These are phyloP conservation scores for Cardamine resedifolia DNA, from an alignment of 345 rosid species.

Conservation along the genomic window DNA sequence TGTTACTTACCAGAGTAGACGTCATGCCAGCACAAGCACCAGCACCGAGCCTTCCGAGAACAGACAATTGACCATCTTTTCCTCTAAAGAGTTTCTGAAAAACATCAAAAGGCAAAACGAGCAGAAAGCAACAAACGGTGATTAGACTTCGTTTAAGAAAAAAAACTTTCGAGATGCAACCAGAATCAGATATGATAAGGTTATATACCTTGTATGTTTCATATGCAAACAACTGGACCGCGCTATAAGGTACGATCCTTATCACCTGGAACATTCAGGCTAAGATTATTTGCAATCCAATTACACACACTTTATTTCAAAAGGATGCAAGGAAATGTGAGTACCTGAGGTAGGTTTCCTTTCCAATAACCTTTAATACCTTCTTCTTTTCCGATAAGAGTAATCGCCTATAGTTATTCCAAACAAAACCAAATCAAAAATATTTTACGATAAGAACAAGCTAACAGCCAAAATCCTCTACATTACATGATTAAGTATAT, in stretches of 20 bases:
- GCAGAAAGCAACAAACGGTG: slow-evolving; percentile 3
- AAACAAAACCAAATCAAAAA: slow-evolving; percentile 9
- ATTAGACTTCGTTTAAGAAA: not conserved
- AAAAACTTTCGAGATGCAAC: slow-evolving; percentile 20
- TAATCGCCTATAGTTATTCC: slow-evolving; percentile 58
- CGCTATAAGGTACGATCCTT: slow-evolving; percentile 88
- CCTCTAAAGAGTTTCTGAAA: slow-evolving; percentile 74
- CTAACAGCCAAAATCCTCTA: not conserved
- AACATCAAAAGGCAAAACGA: slow-evolving; percentile 25
- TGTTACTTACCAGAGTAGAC: slow-evolving; percentile 78
- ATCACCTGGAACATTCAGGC: slow-evolving; percentile 60
- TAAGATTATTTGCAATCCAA: slow-evolving; percentile 18
- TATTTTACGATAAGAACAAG: not conserved
- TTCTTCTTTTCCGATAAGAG: slow-evolving; percentile 78
- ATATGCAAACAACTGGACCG: slow-evolving; percentile 91
- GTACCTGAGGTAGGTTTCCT: slow-evolving; percentile 97
- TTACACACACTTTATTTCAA: not conserved
- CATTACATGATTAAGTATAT: slow-evolving; percentile 6
- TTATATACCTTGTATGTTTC: slow-evolving; percentile 79
- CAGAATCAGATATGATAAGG: not conserved
- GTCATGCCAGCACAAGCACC: slow-evolving; percentile 99
- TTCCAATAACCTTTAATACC: slow-evolving; percentile 98
- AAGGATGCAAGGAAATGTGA: slow-evolving; percentile 1
- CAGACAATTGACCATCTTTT: slow-evolving; percentile 78
- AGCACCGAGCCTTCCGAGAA: slow-evolving; percentile 89